Base-by-base conservation (phyloP, 352 stramenopile genomes). In the Thraustochytrium striatum region DNA sequence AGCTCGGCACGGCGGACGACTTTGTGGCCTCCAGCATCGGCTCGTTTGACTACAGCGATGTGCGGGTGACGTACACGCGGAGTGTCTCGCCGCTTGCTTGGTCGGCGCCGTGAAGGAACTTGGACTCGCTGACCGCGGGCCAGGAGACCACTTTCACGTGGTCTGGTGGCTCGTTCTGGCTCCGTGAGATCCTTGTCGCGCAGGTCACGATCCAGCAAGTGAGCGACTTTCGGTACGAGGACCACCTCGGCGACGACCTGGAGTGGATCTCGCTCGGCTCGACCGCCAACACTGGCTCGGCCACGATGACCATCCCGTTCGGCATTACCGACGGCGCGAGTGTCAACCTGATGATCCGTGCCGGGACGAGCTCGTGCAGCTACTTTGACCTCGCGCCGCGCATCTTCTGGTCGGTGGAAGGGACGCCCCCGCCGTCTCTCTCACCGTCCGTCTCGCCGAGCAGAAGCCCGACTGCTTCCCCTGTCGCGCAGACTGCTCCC, bases 181-280 rank as follows among this genome's bases (percentile, higher is more conserved):
- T 38, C 5, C 16, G 53, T 8, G 59, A 70, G 30, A 70, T 70
- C 30, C 41, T 70, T 3, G 3, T 70, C 5, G 59, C 59, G n/a
- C 43, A 69, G 28, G 47, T 55, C 28, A 39, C 11, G 19, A 7
- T 72, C 13, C n/a, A 19, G 32, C 5, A 16, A 16, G n/a, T 16
- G 16, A 33, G 8, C n/a, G 21, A 8, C 13, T 11, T 13, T 35
- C 79, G n/a, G 11, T 57, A 80, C 1, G 79, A 80, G 11, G 25
- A 3, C 28, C 35, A n/a, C n/a, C 57, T 79, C 58, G 57, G 28
- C 21, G 70, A 79, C 11, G 70, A 80, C 32, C 70, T 80, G 9
- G 53, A 80, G 16, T 80, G 70, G 70, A 47, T 25, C 28, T 16
- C 50, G 13, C 11, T 80, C 7, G 70, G 25, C 58, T 39, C 32